Conservation (phyloP, 2,329 filamentous ascomycete species). For the Escovopsis weberi region DNA sequence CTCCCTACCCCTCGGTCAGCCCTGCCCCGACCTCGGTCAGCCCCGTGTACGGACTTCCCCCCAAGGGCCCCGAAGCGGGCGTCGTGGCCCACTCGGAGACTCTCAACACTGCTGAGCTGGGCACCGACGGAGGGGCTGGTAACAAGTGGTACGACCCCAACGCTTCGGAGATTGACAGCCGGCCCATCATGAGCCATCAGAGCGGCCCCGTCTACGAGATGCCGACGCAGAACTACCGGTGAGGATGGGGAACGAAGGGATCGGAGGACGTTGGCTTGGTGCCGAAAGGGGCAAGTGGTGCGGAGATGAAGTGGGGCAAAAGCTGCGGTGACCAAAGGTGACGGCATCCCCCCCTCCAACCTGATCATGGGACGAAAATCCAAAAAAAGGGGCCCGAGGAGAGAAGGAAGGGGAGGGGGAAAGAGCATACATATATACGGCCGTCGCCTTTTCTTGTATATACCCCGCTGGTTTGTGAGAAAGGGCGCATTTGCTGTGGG, state of each 20-base stretch:
- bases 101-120: conserved; percentile 16
- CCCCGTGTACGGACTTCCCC: conserved; percentile 3
- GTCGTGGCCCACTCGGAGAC: background rate
- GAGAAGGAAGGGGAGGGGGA: background rate
- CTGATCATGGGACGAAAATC: no score
- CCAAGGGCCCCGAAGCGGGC: conserved; percentile 8
- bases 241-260: conserved; percentile 5
- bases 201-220: conserved; percentile 28
- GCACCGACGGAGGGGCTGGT: conserved; percentile 15
- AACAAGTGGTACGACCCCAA: conserved; percentile 20
- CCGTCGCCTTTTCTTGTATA: conserved; percentile 3
- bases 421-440: background rate
- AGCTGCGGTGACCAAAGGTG: background rate
- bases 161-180: conserved; percentile 25
- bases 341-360: background rate
- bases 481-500: background rate
- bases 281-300: no score
- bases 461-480: background rate
- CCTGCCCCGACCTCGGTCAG: conserved; percentile 9
- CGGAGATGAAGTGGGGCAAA: background rate
- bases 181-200: conserved; percentile 18
- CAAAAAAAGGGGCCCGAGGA: no score
- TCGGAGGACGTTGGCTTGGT: background rate
- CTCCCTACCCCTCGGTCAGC: conserved; percentile 13
- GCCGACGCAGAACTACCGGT: conserved; percentile 24